Percentiles rank a stretch among this genome's conserved stretches.
Conservation (phyloP, 192 early-diverging fungal species). For the Entophlyctis luteolus region DNA sequence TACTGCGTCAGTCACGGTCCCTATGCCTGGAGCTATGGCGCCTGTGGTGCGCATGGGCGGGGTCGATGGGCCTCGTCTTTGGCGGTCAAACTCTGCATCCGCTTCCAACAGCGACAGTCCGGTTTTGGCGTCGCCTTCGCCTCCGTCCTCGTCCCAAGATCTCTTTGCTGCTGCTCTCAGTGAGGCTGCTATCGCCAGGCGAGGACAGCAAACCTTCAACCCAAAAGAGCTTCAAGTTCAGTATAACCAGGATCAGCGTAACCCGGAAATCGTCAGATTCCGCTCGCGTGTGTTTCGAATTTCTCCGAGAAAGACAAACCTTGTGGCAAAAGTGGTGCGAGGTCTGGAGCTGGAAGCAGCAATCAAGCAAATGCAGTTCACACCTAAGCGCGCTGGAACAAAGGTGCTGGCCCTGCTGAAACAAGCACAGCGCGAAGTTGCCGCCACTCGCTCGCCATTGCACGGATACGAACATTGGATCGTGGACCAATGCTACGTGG, state of each 20-base stretch:
- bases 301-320: conserved; percentile 43
- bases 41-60: too few relatives aligned
- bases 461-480: conserved; percentile 23
- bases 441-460: conserved; percentile 29
- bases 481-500: conserved; percentile 70
- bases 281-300: conserved; percentile 31
- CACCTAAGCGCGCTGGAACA: conserved; percentile 36
- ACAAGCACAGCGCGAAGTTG: conserved; percentile 23
- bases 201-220: neutral
- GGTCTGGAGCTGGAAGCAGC: conserved; percentile 41
- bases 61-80: too few relatives aligned
- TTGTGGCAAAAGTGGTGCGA: conserved; percentile 41
- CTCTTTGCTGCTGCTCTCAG: neutral
- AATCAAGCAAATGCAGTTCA: conserved; percentile 41
- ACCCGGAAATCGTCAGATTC: conserved; percentile 23
- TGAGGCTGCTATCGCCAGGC: neutral
- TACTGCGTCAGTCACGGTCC: too few relatives aligned
- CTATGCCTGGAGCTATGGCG: too few relatives aligned
- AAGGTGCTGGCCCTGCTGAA: conserved; percentile 33
- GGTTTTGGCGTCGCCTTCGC: too few relatives aligned
- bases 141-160: too few relatives aligned
- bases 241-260: neutral
- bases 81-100: too few relatives aligned
- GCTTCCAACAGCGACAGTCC: too few relatives aligned
- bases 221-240: neutral